phyloP scores from a whole-genome alignment of 2,329 filamentous ascomycete species.

The Arthroderma sp. region DNA sequence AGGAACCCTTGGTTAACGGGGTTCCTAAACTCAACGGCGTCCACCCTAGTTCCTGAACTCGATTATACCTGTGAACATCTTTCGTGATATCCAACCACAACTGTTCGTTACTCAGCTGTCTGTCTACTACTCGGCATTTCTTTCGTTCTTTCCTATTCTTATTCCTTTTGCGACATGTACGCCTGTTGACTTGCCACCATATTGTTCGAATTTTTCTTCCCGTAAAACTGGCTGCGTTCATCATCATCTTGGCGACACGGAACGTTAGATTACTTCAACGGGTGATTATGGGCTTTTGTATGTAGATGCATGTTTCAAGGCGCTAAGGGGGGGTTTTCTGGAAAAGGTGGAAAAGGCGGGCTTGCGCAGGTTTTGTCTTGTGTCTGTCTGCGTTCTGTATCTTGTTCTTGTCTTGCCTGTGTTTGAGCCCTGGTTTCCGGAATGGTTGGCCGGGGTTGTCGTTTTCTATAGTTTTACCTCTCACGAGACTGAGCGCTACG shows the following conservation, averaged over 20 bases:
- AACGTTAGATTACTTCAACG: constrained; percentile 2
- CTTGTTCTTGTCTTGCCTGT: background rate
- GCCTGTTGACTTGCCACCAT: background rate
- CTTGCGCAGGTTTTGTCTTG: background rate
- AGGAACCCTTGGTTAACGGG: constrained; percentile 1
- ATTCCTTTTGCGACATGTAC: background rate
- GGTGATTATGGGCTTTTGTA: constrained; percentile 1
- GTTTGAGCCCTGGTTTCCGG: background rate
- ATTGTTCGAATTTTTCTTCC: background rate
- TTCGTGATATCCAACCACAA: background rate
- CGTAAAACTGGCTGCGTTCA: background rate
- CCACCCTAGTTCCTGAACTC: background rate
- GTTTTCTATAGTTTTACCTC: background rate
- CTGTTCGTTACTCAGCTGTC: background rate
- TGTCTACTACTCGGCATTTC: background rate
- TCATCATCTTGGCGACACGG: background rate
- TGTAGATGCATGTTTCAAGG: constrained; percentile 3
- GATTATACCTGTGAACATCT: background rate
- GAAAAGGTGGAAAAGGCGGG: background rate
- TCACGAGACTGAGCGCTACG: background rate
- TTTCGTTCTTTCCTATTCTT: background rate
- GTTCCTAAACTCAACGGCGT: background rate
- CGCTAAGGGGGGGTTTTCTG: background rate
- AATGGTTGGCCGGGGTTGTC: background rate
- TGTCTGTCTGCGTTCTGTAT: background rate